phyloP scores from a whole-genome alignment of 345 rosid genomes.

The Excoecaria agallocha region DNA sequence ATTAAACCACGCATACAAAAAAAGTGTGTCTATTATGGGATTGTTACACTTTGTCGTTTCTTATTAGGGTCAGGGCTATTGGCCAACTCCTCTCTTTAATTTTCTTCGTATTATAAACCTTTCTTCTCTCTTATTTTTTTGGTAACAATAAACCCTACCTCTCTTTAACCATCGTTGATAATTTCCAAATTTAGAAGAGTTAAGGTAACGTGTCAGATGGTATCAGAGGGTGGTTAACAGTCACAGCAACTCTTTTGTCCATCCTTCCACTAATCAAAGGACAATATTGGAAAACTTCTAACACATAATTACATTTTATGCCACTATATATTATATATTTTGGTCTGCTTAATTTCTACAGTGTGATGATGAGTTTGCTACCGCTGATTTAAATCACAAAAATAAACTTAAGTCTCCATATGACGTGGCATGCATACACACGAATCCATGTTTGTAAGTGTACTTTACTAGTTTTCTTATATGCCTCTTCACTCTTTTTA shows the following conservation, averaged over 20 bases:
- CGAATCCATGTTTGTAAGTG: background rate
- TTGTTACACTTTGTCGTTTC: constrained; percentile 42
- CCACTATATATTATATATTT: background rate
- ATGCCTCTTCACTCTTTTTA: background rate
- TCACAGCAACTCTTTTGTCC: constrained; percentile 27
- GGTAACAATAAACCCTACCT: background rate
- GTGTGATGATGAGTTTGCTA: background rate
- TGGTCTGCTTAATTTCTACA: background rate
- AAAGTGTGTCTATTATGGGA: constrained; percentile 15
- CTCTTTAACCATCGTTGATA: constrained; percentile 6
- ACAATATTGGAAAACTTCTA: constrained; percentile 8
- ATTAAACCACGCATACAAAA: background rate
- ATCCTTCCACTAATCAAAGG: constrained; percentile 2
- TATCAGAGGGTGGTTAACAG: constrained; percentile 29
- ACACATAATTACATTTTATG: constrained; percentile 6
- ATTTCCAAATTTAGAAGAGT: constrained; percentile 13
- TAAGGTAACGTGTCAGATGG: constrained; percentile 25
- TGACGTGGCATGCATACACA: background rate
- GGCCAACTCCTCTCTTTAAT: constrained; percentile 13
- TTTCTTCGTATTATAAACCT: constrained; percentile 3
- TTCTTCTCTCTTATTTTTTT: background rate
- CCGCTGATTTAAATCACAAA: background rate
- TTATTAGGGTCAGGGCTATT: constrained; percentile 16
- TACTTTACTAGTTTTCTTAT: constrained; percentile 7
- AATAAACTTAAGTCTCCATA: background rate